phyloP scores from a whole-genome alignment of 345 rosid species.

The Atalantia buxifolia region DNA sequence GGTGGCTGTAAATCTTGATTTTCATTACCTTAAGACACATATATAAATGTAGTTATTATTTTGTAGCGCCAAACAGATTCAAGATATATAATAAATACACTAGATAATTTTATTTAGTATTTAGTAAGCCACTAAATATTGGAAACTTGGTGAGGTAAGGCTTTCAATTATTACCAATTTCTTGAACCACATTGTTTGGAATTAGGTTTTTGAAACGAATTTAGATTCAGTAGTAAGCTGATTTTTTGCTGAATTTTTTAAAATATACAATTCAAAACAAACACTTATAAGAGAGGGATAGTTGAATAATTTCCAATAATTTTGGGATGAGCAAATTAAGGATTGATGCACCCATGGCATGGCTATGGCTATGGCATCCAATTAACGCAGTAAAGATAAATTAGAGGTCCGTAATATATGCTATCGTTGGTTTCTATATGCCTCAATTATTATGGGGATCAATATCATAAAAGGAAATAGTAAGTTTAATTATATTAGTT shows the following conservation, averaged over 20 bases:
- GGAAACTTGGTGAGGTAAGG: not conserved
- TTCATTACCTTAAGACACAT: not conserved
- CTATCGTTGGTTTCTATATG: too few relatives aligned
- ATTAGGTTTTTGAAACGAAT: not conserved
- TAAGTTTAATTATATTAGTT: too few relatives aligned
- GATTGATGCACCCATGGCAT: not conserved
- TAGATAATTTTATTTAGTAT: too few relatives aligned
- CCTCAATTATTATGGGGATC: not conserved
- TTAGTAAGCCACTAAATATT: too few relatives aligned
- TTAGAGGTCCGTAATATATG: not conserved
- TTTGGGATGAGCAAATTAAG: not conserved
- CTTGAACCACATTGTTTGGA: too few relatives aligned
- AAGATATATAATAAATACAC: too few relatives aligned
- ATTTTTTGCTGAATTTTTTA: not conserved
- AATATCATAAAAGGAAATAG: too few relatives aligned
- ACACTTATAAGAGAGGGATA: not conserved
- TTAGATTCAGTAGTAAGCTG: not conserved
- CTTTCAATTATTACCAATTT: not conserved
- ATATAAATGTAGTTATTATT: too few relatives aligned
- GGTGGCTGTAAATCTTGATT: not conserved
- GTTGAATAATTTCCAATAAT: not conserved
- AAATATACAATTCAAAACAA: not conserved
- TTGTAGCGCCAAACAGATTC: too few relatives aligned
- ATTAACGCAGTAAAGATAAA: not conserved
- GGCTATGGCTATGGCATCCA: not conserved